Conservation (phyloP, 1,284 basidiomycete species). For the Phenoliferia sp. region DNA sequence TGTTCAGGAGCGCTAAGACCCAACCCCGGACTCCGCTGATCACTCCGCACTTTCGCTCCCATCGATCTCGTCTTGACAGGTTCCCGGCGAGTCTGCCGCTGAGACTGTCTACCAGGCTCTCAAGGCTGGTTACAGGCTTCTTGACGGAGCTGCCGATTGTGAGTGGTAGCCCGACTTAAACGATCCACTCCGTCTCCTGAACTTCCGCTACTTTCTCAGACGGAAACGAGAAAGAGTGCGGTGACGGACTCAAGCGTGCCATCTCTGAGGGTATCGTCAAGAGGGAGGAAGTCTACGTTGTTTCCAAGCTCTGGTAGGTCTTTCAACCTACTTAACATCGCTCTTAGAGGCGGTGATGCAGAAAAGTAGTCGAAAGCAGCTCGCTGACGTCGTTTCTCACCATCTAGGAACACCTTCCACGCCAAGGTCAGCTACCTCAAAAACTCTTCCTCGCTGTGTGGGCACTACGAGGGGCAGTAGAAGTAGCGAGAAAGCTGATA, state of each 20-base stretch:
- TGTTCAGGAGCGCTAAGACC: too few species aligned
- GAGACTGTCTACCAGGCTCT: conserved; percentile 46
- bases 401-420: conserved; percentile 77
- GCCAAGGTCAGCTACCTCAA: conserved; percentile 36
- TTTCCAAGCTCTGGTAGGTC: conserved; percentile 26
- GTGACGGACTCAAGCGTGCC: conserved; percentile 44
- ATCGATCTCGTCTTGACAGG: neutral
- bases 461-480: neutral
- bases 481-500: neutral
- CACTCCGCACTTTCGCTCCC: neutral
- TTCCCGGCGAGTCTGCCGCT: conserved; percentile 1
- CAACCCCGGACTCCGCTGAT: too few species aligned
- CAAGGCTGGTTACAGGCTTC: conserved; percentile 47
- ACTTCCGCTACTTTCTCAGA: conserved; percentile 35
- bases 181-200: neutral
- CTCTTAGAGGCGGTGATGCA: too few species aligned
- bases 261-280: conserved; percentile 46
- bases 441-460: neutral
- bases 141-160: conserved; percentile 44
- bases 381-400: conserved; percentile 3
- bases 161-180: neutral
- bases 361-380: neutral
- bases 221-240: conserved; percentile 47
- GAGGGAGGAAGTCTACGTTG: conserved; percentile 45
- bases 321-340: neutral